Base-by-base conservation (phyloP, 2,329 filamentous ascomycete genomes). In the Penicillium sp. region DNA sequence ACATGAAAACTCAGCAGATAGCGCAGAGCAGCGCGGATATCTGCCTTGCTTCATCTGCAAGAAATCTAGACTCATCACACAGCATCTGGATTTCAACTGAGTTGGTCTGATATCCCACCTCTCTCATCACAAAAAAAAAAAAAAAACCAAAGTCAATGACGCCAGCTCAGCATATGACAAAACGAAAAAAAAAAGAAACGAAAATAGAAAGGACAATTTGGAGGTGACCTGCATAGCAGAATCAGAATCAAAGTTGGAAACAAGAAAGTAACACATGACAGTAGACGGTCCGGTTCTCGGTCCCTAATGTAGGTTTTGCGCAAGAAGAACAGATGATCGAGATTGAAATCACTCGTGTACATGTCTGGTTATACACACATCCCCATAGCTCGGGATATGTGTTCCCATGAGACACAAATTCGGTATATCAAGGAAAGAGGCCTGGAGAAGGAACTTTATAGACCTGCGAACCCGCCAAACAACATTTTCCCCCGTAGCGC, bases 401-500 rank as follows among this genome's bases (percentile, higher is more conserved):
- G 54, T 43, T 25, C 56, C 56, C 45, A 25, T 38, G n/a, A 49
- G 49, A 42, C 53, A 60, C 56, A 64, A 62, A 57, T 62, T 61
- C 58, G 60, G 59, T 60, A 62, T 65, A 62, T 66, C 56, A 60
- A 53, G 21, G 33, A 25, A 25, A 50, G 41, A 66, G 62, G 63
- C 59, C 61, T 58, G 37, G 57, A 64, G 64, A 64, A 63, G 55
- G 57, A 59, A 60, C 56, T 67, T 58, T 65, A 67, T 65, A 65
- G 61, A 62, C 63, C 62, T 67, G 67, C 61, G 67, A 68, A 68
- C 67, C 67, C 62, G 66, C 66, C 70, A 62, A 71, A 69, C 64
- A 69, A 59, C 59, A 67, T 68, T 70, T 68, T 68, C 66, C 66
- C 69, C 71, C 65, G 55, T 67, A 71, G 71, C 72, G 71, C 72